phyloP scores from a whole-genome alignment of 1,139 yeast species.

The Entelexis sorbosivorans region DNA sequence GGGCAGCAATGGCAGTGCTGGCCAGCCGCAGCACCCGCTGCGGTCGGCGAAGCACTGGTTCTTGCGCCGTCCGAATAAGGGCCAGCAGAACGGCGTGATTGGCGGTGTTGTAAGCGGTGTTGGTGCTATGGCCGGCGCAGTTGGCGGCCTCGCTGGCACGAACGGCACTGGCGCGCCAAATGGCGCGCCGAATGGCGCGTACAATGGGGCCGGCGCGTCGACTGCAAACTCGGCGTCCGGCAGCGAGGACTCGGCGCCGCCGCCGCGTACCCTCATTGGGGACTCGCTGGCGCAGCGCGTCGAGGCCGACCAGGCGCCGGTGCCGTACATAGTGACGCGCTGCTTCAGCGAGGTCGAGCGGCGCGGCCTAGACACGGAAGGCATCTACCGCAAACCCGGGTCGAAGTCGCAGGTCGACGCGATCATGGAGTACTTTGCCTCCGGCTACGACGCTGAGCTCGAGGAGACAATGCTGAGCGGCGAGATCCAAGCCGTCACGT shows the following conservation, averaged over 20 bases:
- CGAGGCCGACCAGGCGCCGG: conserved; percentile 49
- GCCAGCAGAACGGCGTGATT: conserved; percentile 1
- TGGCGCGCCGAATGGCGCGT: background rate
- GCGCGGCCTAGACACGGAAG: conserved; percentile 65
- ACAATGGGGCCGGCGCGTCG: background rate
- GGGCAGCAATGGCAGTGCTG: conserved; percentile 2
- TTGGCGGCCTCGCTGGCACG: background rate
- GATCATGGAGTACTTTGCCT: conserved; percentile 37
- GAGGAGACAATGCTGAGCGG: conserved; percentile 40
- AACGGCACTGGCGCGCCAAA: background rate
- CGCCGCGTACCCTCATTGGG: conserved; percentile 16
- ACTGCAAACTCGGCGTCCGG: background rate
- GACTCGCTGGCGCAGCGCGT: conserved; percentile 32
- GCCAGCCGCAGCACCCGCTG: conserved; percentile 6
- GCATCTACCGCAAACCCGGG: conserved; percentile 85
- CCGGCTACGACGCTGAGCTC: conserved; percentile 20
- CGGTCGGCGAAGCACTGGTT: conserved; percentile 19
- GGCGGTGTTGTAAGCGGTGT: conserved; percentile 3
- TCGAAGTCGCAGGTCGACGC: conserved; percentile 63
- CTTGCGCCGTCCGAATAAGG: conserved; percentile 13
- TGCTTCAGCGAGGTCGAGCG: conserved; percentile 72
- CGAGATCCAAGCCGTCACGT: conserved; percentile 79
- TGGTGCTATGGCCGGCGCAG: conserved; percentile 3
- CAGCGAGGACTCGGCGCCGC: background rate
- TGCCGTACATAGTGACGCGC: conserved; percentile 62